Base-by-base conservation (phyloP, 1,284 basidiomycete genomes). In the Fomes fomentarius region DNA sequence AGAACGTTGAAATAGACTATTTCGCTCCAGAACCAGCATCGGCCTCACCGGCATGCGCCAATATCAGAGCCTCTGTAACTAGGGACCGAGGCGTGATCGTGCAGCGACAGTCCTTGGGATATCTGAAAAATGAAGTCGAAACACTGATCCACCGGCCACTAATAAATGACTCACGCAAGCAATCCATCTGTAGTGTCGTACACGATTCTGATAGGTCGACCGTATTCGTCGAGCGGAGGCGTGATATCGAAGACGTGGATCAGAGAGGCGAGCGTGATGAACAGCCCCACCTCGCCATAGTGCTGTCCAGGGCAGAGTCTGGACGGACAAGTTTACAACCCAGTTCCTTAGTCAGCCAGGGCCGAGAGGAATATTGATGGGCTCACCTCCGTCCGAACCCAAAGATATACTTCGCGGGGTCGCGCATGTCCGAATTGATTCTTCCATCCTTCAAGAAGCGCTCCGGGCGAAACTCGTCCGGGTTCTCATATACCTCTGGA, bases 401-500 rank as follows among this genome's bases (percentile, higher is more conserved):
- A 28, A 55, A 55, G 2, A 34, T 37, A 28, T 34, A 44, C n/a
- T 40, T 31, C 35, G 15, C 14, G 11, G 53, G 47, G n/a, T 55
- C 53, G 25, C 48, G 40, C 15, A 38, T 12, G 4, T 28, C 24
- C 4, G 52, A 24, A 48, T 55, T 40, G 28, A 47, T 49, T 43
- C 49, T 50, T 7, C 52, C 52, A n/a, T 66, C 46, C 40, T 57
- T 57, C 14, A 56, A 35, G 54, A 58, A 62, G 9, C 62, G 49
- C 5, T 58, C 58, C 8, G 63, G 61, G 25, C 51, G 39, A 51
- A 64, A 64, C 12, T 28, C 21, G 21, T 58, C 47, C 2, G 61
- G 63, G 21, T 34, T 60, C 33, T 50, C 47, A 41, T 63, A 64
- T 1, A 55, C 48, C 2, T 55, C 47, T 6, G 54, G 46, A 31